Percentiles rank a stretch among this genome's conserved stretches.
Conservation (phyloP, 1,284 basidiomycete species). For the Fomitopsis betulina region DNA sequence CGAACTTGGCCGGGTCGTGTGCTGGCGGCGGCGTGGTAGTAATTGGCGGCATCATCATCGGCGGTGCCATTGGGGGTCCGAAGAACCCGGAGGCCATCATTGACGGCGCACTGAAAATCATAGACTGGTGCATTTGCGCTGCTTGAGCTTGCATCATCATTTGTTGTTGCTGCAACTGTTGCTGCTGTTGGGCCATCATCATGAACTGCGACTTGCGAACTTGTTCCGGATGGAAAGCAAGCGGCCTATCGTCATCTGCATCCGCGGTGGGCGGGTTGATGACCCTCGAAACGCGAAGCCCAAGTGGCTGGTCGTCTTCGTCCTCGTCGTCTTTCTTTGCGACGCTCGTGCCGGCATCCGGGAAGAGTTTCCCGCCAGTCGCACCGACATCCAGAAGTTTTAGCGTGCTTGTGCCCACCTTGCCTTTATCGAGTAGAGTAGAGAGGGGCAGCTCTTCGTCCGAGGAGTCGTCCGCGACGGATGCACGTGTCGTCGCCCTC, state of each 20-base stretch:
- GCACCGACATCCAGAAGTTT: constrained; percentile 41
- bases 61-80: constrained; percentile 43
- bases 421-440: constrained; percentile 50
- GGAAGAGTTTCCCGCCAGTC: constrained; percentile 34
- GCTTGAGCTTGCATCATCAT: constrained; percentile 73
- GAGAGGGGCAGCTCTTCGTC: constrained; percentile 76
- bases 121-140: constrained; percentile 64
- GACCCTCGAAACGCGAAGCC: constrained; percentile 47
- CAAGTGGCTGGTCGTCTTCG: constrained; percentile 68
- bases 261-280: constrained; percentile 8
- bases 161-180: constrained; percentile 34
- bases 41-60: constrained; percentile 47
- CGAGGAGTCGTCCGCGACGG: constrained; percentile 39
- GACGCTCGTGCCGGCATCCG: constrained; percentile 6
- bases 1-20: constrained; percentile 61
- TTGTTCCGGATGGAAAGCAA: constrained; percentile 75
- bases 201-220: constrained; percentile 65
- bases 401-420: constrained; percentile 17
- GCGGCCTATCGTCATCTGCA: constrained; percentile 44
- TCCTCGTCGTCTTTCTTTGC: constrained; percentile 10
- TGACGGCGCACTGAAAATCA: constrained; percentile 62
- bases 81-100: constrained; percentile 68
- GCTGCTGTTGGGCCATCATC: constrained; percentile 52
- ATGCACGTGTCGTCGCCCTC: constrained; percentile 31
- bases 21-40: constrained; percentile 51